Base-by-base conservation (phyloP, 805 yeast genomes). In the Priceomyces melissophilus region DNA sequence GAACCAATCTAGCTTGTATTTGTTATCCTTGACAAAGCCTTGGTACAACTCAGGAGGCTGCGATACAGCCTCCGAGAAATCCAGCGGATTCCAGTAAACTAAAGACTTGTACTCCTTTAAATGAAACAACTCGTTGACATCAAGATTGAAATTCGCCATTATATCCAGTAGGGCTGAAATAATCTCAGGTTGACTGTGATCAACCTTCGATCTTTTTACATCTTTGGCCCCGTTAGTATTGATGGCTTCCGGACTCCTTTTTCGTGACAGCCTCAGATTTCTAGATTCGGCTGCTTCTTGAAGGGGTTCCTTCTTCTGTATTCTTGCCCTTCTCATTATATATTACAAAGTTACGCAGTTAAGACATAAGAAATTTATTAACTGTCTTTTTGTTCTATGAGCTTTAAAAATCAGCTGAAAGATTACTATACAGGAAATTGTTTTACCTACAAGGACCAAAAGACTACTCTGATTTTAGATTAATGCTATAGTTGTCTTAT, bases 101-200 rank as follows among this genome's bases (percentile, higher is more conserved):
- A 83, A 55, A 0, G 87, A 79, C 14, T 79, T 77, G 54, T 74
- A 84, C 48, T 81, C 78, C 42, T 71, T 63, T 20, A 84, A 59
- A 53, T 84, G 87, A 50, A 78, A 83, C 13, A 84, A 60, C 53
- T 84, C 89, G 45, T 79, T 78, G 0, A 78, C 65, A 17, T 76
- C 57, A 4, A 75, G 39, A 38, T 75, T 76, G 55, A 76, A 78
- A 30, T 70, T 61, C 11, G 73, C 58, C 29, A 72, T 57, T 40
- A 79, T 45, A 4, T 71, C 65, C 1, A 76, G 73, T 42, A 79
- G 48, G 33, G 48, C 30, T 53, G 53, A 10, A 49, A 25, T 15
- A 20, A 40, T 12, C 32, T 35, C 6, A 45, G 17, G 38, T 51
- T 60, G 16, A 67, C 60, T 37, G 60, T 57, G 16, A 55, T 56